Conservation (phyloP, 139 green algal genomes). For the Nannochloris sp. region DNA sequence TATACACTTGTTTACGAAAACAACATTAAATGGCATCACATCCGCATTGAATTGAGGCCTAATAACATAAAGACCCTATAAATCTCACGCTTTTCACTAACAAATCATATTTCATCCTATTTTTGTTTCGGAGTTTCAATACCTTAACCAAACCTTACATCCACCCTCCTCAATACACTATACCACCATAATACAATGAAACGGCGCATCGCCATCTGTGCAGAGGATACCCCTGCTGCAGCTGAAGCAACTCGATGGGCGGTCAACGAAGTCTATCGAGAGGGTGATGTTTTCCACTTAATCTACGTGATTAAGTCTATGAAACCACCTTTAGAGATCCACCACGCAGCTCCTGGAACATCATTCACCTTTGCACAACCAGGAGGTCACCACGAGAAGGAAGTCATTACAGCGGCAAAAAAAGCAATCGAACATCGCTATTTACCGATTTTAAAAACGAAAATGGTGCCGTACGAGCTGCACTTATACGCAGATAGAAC, state of each 20-base stretch:
- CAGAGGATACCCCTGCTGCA: constrained; percentile 10
- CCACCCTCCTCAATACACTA: no score
- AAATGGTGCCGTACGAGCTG: constrained; percentile 22
- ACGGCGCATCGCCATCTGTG: constrained; percentile 10
- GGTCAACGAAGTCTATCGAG: constrained; percentile 12
- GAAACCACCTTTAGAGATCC: constrained; percentile 14
- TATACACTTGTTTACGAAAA: no score
- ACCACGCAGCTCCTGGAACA: constrained; percentile 21
- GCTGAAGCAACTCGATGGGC: not conserved
- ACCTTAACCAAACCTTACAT: no score
- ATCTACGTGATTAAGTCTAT: constrained; percentile 25
- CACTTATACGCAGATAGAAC: constrained; percentile 22
- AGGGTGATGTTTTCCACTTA: constrained; percentile 23
- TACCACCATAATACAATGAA: no score
- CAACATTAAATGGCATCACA: no score
- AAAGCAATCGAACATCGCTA: constrained; percentile 10
- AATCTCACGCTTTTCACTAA: no score
- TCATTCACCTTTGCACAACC: constrained; percentile 11
- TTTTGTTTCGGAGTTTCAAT: no score
- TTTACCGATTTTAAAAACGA: constrained; percentile 16
- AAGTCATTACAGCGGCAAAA: constrained; percentile 8
- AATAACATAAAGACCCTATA: no score
- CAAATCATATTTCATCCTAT: no score
- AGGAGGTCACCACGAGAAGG: constrained; percentile 3
- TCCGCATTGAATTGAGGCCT: no score